These are phyloP conservation scores for Debaryomyces prosopidis DNA, from an alignment of 805 yeast genomes.

Conservation along the genomic window DNA sequence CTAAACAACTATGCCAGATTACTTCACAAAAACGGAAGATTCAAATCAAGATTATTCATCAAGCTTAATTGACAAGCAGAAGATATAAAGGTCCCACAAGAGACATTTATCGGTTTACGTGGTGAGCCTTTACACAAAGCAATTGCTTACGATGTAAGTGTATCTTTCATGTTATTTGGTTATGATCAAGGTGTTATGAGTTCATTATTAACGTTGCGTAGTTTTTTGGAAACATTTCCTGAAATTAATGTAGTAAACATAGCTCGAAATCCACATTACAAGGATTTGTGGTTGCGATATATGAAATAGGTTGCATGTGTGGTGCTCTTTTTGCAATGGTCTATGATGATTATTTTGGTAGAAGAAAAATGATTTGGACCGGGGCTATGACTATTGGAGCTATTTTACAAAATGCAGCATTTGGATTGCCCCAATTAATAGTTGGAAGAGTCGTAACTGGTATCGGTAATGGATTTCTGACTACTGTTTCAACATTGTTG, in stretches of 20 bases:
- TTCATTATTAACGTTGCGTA: neutral
- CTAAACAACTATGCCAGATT: too few relatives aligned
- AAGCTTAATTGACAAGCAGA: too few relatives aligned
- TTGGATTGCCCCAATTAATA: conserved; percentile 14
- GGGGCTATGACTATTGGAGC: conserved; percentile 31
- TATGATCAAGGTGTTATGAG: neutral
- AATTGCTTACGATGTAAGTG: too few relatives aligned
- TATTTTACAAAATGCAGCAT: conserved; percentile 23
- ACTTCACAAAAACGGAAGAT: too few relatives aligned
- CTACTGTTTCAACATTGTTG: conserved; percentile 77
- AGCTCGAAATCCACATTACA: neutral
- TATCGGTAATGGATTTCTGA: conserved; percentile 68
- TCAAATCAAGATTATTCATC: too few relatives aligned
- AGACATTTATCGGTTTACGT: too few relatives aligned
- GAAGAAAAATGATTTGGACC: conserved; percentile 28
- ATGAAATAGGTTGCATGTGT: conserved; percentile 19
- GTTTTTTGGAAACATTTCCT: neutral
- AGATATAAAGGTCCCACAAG: too few relatives aligned
- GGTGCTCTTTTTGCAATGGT: conserved; percentile 30
- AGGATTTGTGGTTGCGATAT: conserved; percentile 32
- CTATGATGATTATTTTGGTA: conserved; percentile 31
- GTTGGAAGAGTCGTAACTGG: conserved; percentile 34
- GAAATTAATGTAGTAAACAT: neutral
- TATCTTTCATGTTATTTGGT: neutral
- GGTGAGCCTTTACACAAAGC: too few relatives aligned